Evolutionary conservation across 441 rosid species (phyloP).

Genomic region (Corymbia calophylla): DNA sequence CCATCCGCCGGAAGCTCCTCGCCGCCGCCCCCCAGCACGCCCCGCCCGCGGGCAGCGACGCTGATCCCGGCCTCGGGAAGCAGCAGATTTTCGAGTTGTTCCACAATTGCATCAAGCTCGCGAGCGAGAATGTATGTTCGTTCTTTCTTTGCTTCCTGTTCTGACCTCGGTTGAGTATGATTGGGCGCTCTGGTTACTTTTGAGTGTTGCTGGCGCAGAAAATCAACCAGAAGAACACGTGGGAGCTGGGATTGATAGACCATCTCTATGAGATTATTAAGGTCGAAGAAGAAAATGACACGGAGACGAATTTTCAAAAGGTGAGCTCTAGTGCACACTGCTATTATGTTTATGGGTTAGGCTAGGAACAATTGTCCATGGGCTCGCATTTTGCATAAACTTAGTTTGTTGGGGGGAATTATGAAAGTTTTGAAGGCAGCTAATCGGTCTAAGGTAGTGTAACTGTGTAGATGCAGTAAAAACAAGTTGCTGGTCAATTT

Average conservation of each 20-base stretch:
- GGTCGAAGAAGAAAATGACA: slow-evolving; percentile 73
- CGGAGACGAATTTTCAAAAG: slow-evolving; percentile 88
- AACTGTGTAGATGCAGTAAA: not conserved
- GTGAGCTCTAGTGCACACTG: slow-evolving; percentile 20
- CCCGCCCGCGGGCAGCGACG: slow-evolving; percentile 13
- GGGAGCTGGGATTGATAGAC: slow-evolving; percentile 89
- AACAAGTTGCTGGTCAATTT: not conserved
- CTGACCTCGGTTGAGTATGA: not conserved
- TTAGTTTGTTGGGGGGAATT: not conserved
- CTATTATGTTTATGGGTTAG: not conserved
- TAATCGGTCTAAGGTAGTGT: not conserved
- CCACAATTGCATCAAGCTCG: slow-evolving; percentile 86
- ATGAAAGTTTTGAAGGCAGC: not conserved
- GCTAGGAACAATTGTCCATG: not conserved
- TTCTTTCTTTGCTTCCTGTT: not conserved
- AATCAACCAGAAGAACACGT: slow-evolving; percentile 92
- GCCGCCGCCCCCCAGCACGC: slow-evolving; percentile 33
- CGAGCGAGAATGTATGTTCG: slow-evolving; percentile 72
- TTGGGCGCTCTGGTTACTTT: not conserved
- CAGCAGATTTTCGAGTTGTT: slow-evolving; percentile 79
- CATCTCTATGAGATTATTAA: slow-evolving; percentile 74
- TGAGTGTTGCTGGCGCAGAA: slow-evolving; percentile 35
- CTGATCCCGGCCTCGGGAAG: slow-evolving; percentile 61
- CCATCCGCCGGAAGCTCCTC: slow-evolving; percentile 64
- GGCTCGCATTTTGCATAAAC: not conserved